Conservation (phyloP, 129 eudicot species). For the Ambrosia trifida region DNA sequence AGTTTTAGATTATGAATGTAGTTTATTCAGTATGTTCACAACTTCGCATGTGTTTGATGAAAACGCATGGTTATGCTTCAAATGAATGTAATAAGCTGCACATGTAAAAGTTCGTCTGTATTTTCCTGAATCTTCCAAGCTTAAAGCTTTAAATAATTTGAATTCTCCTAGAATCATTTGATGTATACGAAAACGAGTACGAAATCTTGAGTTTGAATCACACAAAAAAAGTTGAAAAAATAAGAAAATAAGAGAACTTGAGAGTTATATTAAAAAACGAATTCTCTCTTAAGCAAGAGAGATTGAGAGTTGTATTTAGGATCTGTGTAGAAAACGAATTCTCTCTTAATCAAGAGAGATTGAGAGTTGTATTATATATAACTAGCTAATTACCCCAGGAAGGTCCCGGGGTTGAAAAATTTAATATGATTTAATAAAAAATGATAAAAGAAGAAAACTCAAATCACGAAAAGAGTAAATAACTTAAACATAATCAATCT, state of each 20-base stretch:
- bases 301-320: too few relatives aligned
- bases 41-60: conserved; percentile 15
- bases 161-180: conserved; percentile 6
- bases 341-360: too few relatives aligned
- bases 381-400: too few relatives aligned
- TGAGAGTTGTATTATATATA: too few relatives aligned
- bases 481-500: too few relatives aligned
- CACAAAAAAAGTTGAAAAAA: conserved; percentile 2
- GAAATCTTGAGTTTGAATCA: conserved; percentile 2
- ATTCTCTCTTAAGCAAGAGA: too few relatives aligned
- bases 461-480: too few relatives aligned
- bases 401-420: too few relatives aligned
- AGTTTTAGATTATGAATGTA: conserved; percentile 35
- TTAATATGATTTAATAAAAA: too few relatives aligned
- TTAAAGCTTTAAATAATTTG: not conserved
- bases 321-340: too few relatives aligned
- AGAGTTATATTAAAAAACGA: not conserved
- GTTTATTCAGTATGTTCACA: conserved; percentile 18
- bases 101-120: not conserved
- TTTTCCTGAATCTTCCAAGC: not conserved
- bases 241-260: conserved; percentile 18
- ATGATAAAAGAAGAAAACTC: too few relatives aligned
- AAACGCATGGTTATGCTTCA: conserved; percentile 27
- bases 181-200: not conserved
- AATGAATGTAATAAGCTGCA: conserved; percentile 24